Percentiles rank a stretch among this genome's conserved stretches.
phyloP scores from a whole-genome alignment of 306 rosid species.

The Cicer yamashitae region DNA sequence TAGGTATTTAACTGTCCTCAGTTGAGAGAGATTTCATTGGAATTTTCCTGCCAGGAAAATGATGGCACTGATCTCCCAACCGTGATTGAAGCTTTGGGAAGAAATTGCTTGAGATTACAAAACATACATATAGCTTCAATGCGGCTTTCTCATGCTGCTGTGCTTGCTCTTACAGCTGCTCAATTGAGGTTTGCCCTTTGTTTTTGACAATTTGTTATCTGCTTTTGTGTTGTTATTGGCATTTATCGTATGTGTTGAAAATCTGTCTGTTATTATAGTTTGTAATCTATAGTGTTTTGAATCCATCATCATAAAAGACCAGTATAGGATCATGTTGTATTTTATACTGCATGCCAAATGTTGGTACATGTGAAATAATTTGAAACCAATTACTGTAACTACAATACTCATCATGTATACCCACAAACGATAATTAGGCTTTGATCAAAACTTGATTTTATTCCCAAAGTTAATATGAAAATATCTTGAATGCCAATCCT shows the following conservation, averaged over 20 bases:
- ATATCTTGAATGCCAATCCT: slow-evolving; percentile 19
- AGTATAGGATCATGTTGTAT: background rate
- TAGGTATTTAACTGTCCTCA: slow-evolving; percentile 90
- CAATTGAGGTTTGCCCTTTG: slow-evolving; percentile 72
- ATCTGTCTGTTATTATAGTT: background rate
- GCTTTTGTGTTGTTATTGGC: background rate
- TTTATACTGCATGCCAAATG: background rate
- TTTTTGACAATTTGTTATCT: slow-evolving; percentile 26
- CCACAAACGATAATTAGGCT: background rate
- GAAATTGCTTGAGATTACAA: slow-evolving; percentile 79
- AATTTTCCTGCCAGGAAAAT: slow-evolving; percentile 72
- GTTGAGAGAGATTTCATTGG: slow-evolving; percentile 85
- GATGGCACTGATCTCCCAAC: slow-evolving; percentile 72
- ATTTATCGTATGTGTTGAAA: background rate
- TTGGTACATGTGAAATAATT: background rate
- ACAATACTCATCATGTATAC: background rate
- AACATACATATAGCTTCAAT: slow-evolving; percentile 90
- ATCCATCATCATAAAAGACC: slow-evolving; percentile 1
- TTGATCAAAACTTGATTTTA: slow-evolving; percentile 6
- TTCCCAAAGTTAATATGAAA: background rate
- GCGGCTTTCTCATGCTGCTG: slow-evolving; percentile 81
- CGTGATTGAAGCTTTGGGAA: slow-evolving; percentile 74
- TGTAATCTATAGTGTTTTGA: slow-evolving; percentile 9
- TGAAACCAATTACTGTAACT: slow-evolving; percentile 16
- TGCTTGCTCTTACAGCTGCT: slow-evolving; percentile 89